These are phyloP conservation scores for Cryptosporidium ryanae DNA, from an alignment of 169 alveolate genomes.

Conservation along the genomic window DNA sequence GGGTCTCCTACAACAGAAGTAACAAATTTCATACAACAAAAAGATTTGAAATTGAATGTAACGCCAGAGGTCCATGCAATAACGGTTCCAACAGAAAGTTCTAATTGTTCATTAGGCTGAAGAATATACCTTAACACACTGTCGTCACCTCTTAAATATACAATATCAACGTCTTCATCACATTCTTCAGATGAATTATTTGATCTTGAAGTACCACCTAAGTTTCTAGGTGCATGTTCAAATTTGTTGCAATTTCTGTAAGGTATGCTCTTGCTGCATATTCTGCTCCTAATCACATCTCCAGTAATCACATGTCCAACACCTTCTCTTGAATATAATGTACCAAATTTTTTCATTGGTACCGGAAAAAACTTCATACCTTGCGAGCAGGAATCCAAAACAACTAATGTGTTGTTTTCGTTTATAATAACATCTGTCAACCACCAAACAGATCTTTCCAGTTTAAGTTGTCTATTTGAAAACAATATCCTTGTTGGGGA, in stretches of 20 bases:
- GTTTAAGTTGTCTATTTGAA: slow-evolving; percentile 41
- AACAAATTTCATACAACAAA: slow-evolving; percentile 70
- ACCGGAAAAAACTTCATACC: slow-evolving; percentile 71
- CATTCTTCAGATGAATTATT: background rate
- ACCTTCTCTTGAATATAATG: slow-evolving; percentile 71
- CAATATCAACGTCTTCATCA: slow-evolving; percentile 59
- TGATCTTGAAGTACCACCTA: slow-evolving; percentile 9
- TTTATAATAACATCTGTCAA: slow-evolving; percentile 54
- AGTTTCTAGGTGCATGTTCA: slow-evolving; percentile 64
- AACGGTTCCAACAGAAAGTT: slow-evolving; percentile 64
- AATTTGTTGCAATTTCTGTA: slow-evolving; percentile 72
- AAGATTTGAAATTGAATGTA: slow-evolving; percentile 65
- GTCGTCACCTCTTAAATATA: slow-evolving; percentile 69
- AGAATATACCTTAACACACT: slow-evolving; percentile 51
- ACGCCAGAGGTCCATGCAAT: slow-evolving; percentile 75
- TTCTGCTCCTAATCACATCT: slow-evolving; percentile 51
- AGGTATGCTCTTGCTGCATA: slow-evolving; percentile 56
- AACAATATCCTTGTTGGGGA: slow-evolving; percentile 69
- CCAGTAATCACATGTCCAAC: slow-evolving; percentile 75
- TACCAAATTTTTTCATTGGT: slow-evolving; percentile 73
- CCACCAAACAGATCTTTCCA: slow-evolving; percentile 73
- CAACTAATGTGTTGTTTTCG: slow-evolving; percentile 46
- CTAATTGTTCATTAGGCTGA: slow-evolving; percentile 69
- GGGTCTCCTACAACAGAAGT: slow-evolving; percentile 71
- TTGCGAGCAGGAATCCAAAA: slow-evolving; percentile 51